Evolutionary conservation across 345 rosid species (phyloP), one percentile per base, ranked within the genome.

Genomic region (Punica granatum): DNA sequence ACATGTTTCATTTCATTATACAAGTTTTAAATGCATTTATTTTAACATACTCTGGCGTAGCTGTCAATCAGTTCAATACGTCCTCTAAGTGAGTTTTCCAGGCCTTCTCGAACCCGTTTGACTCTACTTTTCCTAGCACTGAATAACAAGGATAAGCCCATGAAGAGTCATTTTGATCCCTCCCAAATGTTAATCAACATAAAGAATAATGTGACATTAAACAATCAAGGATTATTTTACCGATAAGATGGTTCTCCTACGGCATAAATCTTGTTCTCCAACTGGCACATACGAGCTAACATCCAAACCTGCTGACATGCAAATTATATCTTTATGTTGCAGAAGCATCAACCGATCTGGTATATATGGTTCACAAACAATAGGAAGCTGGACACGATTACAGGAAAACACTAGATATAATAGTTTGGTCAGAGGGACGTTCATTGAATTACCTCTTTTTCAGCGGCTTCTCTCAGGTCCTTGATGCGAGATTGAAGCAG

Each of bases 231-330:
- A 54, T 51, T 60, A 48, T 77, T n/a, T 78, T 70, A 90, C 97
- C 95, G 97, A 79, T 88, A 94, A 63, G 97, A 85, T 69, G 92
- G 92, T 81, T 91, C 96, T 72, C 97, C 97, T 28, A 91, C 89
- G 5, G 91, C 97, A 75, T 81, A 84, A 67, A 91, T 94, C 83
- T 94, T 94, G 89, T 94, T 94, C 83, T 94, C 97, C 62, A 94
- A 86, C 79, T 88, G 99, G 73, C 92, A 90, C 92, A 89, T 86
- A 74, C 96, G 82, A 80, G 95, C 96, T 79, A 94, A 79, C 96
- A 89, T 91, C 97, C 95, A 91, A 23, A 88, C 90, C 99, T 94
- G 48, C 31, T 65, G 51, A 35, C 14, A 64, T 33, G 54, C 39
- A 63, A 33, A 34, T 10, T 49, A 23, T 53, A 32, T 35, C 26